phyloP scores from a whole-genome alignment of 257 asterid genomes.

The Solanum sejunctum region DNA sequence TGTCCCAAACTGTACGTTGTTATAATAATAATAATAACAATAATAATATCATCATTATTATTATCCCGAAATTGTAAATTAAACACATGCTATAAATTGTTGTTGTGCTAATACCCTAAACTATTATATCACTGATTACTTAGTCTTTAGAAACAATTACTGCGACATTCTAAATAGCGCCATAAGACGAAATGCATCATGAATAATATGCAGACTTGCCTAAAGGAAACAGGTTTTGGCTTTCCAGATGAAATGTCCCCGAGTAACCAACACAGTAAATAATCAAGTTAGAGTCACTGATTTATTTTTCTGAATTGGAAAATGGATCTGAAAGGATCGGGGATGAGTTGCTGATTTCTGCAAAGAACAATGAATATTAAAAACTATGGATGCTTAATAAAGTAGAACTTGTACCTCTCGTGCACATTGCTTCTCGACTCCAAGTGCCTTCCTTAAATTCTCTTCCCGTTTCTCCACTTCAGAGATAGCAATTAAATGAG shows the following conservation, averaged over 20 bases:
- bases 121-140: neutral
- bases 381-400: neutral
- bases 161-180: neutral
- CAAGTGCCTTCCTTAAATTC: slow-evolving; percentile 79
- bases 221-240: neutral
- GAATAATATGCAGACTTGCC: neutral
- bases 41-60: neutral
- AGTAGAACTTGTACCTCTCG: slow-evolving; percentile 49
- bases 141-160: neutral
- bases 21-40: neutral
- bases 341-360: neutral
- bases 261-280: neutral
- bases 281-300: neutral
- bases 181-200: neutral
- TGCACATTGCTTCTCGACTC: slow-evolving; percentile 86
- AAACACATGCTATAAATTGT: neutral
- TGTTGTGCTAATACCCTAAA: neutral
- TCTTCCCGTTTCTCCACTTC: slow-evolving; percentile 93
- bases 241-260: neutral
- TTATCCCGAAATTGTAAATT: neutral
- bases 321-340: neutral
- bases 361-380: neutral
- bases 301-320: neutral
- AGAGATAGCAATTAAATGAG: slow-evolving; percentile 46
- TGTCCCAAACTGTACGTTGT: neutral